Base-by-base conservation (phyloP, 2,329 filamentous ascomycete species). In the Penicillium sp. region DNA sequence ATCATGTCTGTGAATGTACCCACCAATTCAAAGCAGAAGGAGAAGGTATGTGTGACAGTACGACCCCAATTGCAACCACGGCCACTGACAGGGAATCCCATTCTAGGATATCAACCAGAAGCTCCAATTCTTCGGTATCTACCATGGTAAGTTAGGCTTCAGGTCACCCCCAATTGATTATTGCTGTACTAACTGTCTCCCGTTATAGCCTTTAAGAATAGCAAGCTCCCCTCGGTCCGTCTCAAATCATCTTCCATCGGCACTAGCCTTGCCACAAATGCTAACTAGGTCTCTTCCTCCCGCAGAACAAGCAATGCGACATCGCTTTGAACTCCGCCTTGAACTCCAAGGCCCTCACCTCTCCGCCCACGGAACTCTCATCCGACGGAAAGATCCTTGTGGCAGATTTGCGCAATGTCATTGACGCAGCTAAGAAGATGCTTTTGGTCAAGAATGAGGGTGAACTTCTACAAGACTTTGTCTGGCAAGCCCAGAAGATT, bases 401-500 rank as follows among this genome's bases (percentile, higher is more conserved):
- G 4, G 78, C 80, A 42, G 93, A 97, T 66, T 78, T 94, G 56
- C 86, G 86, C 60, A 82, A 90, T 53, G 91, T 96, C 51, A 87
- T 99, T 45, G 85, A 89, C 68, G 85, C 94, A 73, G 89, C 93
- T 58, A 96, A 97, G 81, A 78, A 87, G 57, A 83, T 99, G 13
- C 79, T 97, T 9, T 81, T 99, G 27, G 89, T 89, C 78, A 99
- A 97, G 84, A 99, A 99, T 73, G 85, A 96, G 59, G 94, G 93
- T 71, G 92, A 99, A 70, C 79, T 97, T 57, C 80, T 99, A 21
- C 94, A 99, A 73, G 93, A 99, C 70, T 97, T 99, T 77, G 91
- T 97, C 77, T 99, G 90, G 89, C 90, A 96, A 73, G 93, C 92
- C 0, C 86, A 91, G 71, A 83, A 89, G 47, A 87, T 94, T 61